Evolutionary conservation across 257 asterid species (phyloP).

Genomic region (Fraxinus quadrangulata): DNA sequence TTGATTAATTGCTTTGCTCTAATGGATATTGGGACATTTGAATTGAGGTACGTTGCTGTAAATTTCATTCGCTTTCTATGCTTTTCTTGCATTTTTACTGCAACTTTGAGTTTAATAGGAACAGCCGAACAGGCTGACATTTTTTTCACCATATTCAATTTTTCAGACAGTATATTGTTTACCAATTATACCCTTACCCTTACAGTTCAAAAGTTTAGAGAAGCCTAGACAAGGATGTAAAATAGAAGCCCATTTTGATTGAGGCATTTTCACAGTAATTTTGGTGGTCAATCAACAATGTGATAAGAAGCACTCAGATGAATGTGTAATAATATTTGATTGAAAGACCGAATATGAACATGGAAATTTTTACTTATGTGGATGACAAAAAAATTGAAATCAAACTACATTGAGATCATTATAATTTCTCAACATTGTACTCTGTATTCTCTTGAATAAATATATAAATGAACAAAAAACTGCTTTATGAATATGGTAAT

Average conservation of each 20-base stretch:
- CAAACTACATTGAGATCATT: conserved; percentile 11
- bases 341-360: not conserved
- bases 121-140: not conserved
- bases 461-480: conserved; percentile 28
- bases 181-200: not conserved
- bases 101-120: not conserved
- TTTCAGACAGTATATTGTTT: not conserved
- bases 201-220: not conserved
- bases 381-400: conserved; percentile 11
- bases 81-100: not conserved
- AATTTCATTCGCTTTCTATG: not conserved
- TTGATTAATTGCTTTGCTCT: not conserved
- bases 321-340: not conserved
- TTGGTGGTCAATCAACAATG: conserved; percentile 20
- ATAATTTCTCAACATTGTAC: conserved; percentile 27
- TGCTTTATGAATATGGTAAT: conserved; percentile 25
- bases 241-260: not conserved
- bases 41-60: not conserved
- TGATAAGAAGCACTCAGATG: not conserved
- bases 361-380: not conserved
- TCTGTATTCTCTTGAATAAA: conserved; percentile 35
- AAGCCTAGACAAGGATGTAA: not conserved
- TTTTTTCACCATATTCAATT: not conserved
- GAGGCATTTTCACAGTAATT: conserved; percentile 3
- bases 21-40: not conserved